Conservation (phyloP, 169 alveolate genomes). For the Plasmodium adleri region DNA sequence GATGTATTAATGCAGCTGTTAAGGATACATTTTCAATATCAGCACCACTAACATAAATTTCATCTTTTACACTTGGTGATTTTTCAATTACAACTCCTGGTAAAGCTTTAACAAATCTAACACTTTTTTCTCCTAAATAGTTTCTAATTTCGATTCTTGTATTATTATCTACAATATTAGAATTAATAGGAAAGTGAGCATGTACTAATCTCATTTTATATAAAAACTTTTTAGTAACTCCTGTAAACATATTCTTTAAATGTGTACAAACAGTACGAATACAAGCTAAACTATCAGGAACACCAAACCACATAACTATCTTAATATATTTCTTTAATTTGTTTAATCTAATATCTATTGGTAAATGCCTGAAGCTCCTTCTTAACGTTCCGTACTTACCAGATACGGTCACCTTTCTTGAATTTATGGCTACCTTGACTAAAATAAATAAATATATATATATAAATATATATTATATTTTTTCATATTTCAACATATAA, state of each 20-base stretch:
- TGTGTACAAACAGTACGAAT: constrained; percentile 96
- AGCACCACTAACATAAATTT: constrained; percentile 96
- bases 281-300: constrained; percentile 94
- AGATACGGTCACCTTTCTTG: constrained; percentile 96
- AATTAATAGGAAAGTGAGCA: constrained; percentile 99
- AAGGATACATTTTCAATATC: constrained; percentile 98
- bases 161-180: constrained; percentile 95
- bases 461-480: neutral
- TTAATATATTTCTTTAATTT: constrained; percentile 92
- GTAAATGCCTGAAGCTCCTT: constrained; percentile 96
- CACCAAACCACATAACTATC: constrained; percentile 96
- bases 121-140: constrained; percentile 99
- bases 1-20: constrained; percentile 98
- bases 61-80: constrained; percentile 96
- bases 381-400: constrained; percentile 98
- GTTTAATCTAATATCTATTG: constrained; percentile 94
- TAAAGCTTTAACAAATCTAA: constrained; percentile 93
- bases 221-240: constrained; percentile 96
- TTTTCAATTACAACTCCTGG: constrained; percentile 96
- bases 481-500: neutral
- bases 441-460: constrained; percentile 19
- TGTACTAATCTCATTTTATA: constrained; percentile 99
- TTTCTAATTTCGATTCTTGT: constrained; percentile 96
- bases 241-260: constrained; percentile 98
- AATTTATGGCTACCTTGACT: constrained; percentile 93